phyloP scores from a whole-genome alignment of 1,139 yeast genomes.

The Cylindricascospora bacillispora region DNA sequence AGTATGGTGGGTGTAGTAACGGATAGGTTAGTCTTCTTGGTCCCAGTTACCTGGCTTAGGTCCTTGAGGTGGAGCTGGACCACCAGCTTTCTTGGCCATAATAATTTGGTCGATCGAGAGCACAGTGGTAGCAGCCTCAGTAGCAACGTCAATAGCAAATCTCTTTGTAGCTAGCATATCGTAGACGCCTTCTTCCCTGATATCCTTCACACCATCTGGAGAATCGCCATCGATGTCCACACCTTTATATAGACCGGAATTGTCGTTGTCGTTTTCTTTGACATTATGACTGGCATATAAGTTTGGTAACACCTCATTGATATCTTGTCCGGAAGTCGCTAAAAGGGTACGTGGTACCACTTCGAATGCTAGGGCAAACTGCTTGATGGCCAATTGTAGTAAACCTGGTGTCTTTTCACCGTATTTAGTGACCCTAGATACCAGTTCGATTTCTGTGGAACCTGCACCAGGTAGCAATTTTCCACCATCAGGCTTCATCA shows the following conservation, averaged over 20 bases:
- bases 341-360: conserved; percentile 86
- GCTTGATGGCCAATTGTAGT: conserved; percentile 84
- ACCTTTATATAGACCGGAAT: conserved; percentile 39
- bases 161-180: conserved; percentile 73
- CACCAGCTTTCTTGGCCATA: conserved; percentile 88
- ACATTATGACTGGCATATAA: conserved; percentile 72
- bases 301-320: conserved; percentile 76
- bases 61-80: conserved; percentile 65
- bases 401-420: conserved; percentile 95
- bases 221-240: conserved; percentile 61
- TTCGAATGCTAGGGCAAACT: conserved; percentile 90
- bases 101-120: conserved; percentile 58
- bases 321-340: conserved; percentile 88
- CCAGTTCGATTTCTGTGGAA: conserved; percentile 85
- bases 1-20: no score
- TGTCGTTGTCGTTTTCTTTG: conserved; percentile 13
- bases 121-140: conserved; percentile 89
- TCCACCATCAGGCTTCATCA: conserved; percentile 53
- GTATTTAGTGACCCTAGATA: conserved; percentile 60
- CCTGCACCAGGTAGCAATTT: conserved; percentile 94
- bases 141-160: conserved; percentile 85
- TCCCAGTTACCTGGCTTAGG: conserved; percentile 96
- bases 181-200: conserved; percentile 53
- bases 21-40: conserved; percentile 65
- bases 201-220: conserved; percentile 59